Evolutionary conservation across 805 yeast genomes (phyloP), one percentile per base, ranked within the genome.

Genomic region (Metschnikowia santaceciliae): DNA sequence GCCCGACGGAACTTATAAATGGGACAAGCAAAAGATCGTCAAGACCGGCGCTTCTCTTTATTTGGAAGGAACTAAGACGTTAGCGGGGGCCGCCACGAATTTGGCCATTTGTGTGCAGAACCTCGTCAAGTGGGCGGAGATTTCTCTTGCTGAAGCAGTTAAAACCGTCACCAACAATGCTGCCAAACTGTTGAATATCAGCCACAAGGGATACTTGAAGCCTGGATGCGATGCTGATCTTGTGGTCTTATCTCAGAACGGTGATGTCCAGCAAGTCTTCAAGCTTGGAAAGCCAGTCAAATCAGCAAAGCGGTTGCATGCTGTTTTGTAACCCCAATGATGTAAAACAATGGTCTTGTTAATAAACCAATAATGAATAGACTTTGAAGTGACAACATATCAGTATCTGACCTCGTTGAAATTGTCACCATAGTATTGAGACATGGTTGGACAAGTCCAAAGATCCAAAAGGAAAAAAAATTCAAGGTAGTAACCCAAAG

Each of bases 41-140:
- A 81, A 81, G 61, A 66, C 66, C 19, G 84, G 81, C n/a, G 61
- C 71, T 40, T 62, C 68, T 41, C 67, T 80, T 54, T 70, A 69
- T 48, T 69, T 81, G 54, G 69, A 79, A 60, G 82, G 81, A 32
- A 79, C 84, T 8, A 71, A 74, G 48, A 81, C 83, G 7, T 76
- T 81, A 63, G 86, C 86, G 8, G 86, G 86, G 26, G 76, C 82
- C 17, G 83, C 83, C n/a, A 78, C 84, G 7, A 74, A 78, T 32
- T 71, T 80, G 47, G 75, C 79, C 23, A 71, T 71, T 47, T 77
- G 83, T 59, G 63, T 80, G 32, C 67, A 78, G 53, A 80, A 81
- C 63, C 68, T 80, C 48, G 69, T 74, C 61, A 53, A 65, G 41
- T 81, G 86, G 86, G 68, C 79, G 4, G 65, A 67, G 22, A 65